Evolutionary conservation across 116 monocot species (phyloP), one percentile per base, ranked within the genome.

Genomic region (Papilionanthe hybrid): DNA sequence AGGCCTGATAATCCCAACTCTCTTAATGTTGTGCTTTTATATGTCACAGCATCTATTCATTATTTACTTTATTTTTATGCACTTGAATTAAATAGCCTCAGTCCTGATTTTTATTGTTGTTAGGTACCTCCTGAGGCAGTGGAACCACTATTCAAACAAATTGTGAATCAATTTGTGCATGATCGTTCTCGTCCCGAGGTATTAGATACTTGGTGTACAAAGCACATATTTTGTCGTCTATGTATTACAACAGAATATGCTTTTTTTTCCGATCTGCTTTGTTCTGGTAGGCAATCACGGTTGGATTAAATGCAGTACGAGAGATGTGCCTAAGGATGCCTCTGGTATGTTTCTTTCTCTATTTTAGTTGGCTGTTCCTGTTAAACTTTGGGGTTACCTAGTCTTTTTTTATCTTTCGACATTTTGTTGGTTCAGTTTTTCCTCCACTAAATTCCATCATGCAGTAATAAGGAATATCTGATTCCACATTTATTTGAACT

Each of bases 51-150:
- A 23, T 22, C 25, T 23, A 9, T 23, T 60, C 60, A 60, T 60
- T 60, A 22, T 60, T 60, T 60, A 60, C 7, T 25, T 32, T 60
- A 22, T 7, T 60, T n/a, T 60, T 22, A 23, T 60, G 25, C 23
- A 23, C 23, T 23, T 60, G 7, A 60, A 60, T 60, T 60, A 25
- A 60, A 60, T 22, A 6, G 60, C 23, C 23, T 60, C 48, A 25
- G 1, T 60, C 22, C 23, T 60, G 53, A 60, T 60, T 60, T n/a
- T 17, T 69, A 37, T 73, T n/a, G 29, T 67, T 58, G 42, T 79
- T 74, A 96, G 96, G 94, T 94, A n/a, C 94, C 96, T 66, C 94
- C 96, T 72, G 92, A 94, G 91, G 96, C 94, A n/a, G 96, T 96
- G 79, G 91, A 96, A 84, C 96, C 96, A 81, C 78, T 96, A 44